phyloP scores from a whole-genome alignment of 1,284 basidiomycete species.

The Afroboletus lepidellus region DNA sequence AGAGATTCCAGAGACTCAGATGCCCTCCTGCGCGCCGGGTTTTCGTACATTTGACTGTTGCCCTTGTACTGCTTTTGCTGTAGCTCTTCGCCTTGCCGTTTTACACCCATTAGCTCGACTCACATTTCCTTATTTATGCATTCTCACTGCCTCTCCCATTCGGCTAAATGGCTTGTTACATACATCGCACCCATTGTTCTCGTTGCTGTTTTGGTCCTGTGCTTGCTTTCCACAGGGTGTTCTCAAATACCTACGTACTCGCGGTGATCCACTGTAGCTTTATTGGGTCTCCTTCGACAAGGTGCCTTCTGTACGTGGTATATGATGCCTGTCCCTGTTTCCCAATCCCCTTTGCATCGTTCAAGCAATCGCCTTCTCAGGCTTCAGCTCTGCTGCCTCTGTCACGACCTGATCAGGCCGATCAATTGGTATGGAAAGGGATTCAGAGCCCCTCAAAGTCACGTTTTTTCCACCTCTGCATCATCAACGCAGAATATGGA shows the following conservation, averaged over 20 bases:
- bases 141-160: background rate
- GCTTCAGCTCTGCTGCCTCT: background rate
- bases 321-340: background rate
- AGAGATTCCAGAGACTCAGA: background rate
- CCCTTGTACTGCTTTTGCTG: constrained; percentile 3
- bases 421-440: constrained; percentile 17
- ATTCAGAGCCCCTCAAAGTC: constrained; percentile 47
- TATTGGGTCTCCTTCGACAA: constrained; percentile 25
- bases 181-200: constrained; percentile 7
- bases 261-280: constrained; percentile 13
- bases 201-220: constrained; percentile 21
- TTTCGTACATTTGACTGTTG: constrained; percentile 8
- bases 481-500: constrained; percentile 70
- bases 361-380: background rate
- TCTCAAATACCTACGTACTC: background rate
- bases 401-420: background rate
- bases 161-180: background rate
- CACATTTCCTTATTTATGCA: constrained; percentile 10
- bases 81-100: background rate
- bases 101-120: constrained; percentile 1
- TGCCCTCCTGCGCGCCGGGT: background rate
- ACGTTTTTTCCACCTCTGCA: constrained; percentile 73
- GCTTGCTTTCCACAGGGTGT: background rate
- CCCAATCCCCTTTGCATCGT: background rate
- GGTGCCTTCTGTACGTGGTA: constrained; percentile 13